phyloP scores from a whole-genome alignment of 2,329 filamentous ascomycete species.

The Cladophialophora chaetospira region DNA sequence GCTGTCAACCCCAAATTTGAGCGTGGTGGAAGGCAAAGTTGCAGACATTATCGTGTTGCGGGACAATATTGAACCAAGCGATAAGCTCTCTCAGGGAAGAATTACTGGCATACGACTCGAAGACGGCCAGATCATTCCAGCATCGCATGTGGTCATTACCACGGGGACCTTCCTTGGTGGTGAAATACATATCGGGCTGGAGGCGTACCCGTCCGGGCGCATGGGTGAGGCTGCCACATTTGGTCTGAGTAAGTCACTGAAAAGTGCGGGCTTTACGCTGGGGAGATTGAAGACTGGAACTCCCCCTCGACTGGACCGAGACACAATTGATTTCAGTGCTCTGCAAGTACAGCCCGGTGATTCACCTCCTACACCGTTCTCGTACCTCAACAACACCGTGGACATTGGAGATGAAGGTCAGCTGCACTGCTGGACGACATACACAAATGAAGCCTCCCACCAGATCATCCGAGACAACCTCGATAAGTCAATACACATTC shows the following conservation, averaged over 20 bases:
- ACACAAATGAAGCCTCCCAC: conserved; percentile 82
- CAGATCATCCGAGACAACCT: conserved; percentile 83
- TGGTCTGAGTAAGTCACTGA: conserved; percentile 86
- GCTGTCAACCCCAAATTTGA: conserved; percentile 72
- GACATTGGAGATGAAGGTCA: conserved; percentile 70
- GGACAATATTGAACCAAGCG: conserved; percentile 46
- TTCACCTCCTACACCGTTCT: conserved; percentile 84
- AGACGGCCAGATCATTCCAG: conserved; percentile 79
- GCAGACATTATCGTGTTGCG: conserved; percentile 82
- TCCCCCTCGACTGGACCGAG: conserved; percentile 79
- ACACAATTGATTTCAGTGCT: conserved; percentile 74
- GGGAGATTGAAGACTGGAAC: conserved; percentile 95
- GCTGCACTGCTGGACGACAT: conserved; percentile 80
- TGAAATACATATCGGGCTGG: conserved; percentile 92
- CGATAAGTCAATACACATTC: conserved; percentile 94
- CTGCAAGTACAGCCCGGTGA: conserved; percentile 79
- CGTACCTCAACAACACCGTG: conserved; percentile 79
- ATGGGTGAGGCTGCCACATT: conserved; percentile 94
- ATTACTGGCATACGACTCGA: conserved; percentile 86
- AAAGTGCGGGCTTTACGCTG: conserved; percentile 83
- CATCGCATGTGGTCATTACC: conserved; percentile 84
- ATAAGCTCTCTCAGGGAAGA: conserved; percentile 61
- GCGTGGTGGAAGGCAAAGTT: conserved; percentile 81
- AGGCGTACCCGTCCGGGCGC: conserved; percentile 80
- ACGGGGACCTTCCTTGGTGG: conserved; percentile 94